phyloP scores from a whole-genome alignment of 495 filamentous ascomycete species.

The Xylaria grammica region DNA sequence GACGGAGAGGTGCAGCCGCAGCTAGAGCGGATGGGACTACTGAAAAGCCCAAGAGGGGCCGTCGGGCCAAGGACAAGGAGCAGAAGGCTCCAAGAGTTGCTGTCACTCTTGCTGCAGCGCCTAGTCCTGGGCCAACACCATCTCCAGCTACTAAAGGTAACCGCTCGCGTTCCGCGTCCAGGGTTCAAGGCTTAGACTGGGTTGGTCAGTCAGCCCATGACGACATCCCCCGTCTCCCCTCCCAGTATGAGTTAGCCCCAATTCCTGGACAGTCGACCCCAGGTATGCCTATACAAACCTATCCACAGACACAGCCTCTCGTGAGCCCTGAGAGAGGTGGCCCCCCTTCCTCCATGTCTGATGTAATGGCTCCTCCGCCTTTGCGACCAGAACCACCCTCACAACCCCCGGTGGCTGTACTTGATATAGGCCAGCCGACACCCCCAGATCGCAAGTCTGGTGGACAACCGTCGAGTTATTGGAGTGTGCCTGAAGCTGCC shows the following conservation, averaged over 20 bases:
- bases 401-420: slow-evolving; percentile 45
- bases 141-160: slow-evolving; percentile 39
- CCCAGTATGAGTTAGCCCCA: slow-evolving; percentile 43
- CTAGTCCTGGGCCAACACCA: slow-evolving; percentile 17
- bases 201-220: slow-evolving; percentile 36
- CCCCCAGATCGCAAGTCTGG: slow-evolving; percentile 53
- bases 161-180: slow-evolving; percentile 53
- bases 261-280: slow-evolving; percentile 18
- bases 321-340: slow-evolving; percentile 43
- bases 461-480: slow-evolving; percentile 85
- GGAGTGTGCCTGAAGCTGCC: slow-evolving; percentile 89
- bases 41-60: slow-evolving; percentile 62
- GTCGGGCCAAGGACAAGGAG: slow-evolving; percentile 48
- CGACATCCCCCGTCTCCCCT: slow-evolving; percentile 38
- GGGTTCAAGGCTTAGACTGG: slow-evolving; percentile 47
- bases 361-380: slow-evolving; percentile 56
- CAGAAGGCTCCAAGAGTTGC: slow-evolving; percentile 49
- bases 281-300: slow-evolving; percentile 43
- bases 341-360: slow-evolving; percentile 41
- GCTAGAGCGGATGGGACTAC: slow-evolving; percentile 54
- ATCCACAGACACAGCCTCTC: slow-evolving; percentile 38
- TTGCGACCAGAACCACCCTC: slow-evolving; percentile 53
- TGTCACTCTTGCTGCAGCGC: slow-evolving; percentile 51
- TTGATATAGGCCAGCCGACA: slow-evolving; percentile 46
- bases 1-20: slow-evolving; percentile 56